Evolutionary conservation across 352 stramenopile species (phyloP).

Genomic region (Globisporangium lucens): DNA sequence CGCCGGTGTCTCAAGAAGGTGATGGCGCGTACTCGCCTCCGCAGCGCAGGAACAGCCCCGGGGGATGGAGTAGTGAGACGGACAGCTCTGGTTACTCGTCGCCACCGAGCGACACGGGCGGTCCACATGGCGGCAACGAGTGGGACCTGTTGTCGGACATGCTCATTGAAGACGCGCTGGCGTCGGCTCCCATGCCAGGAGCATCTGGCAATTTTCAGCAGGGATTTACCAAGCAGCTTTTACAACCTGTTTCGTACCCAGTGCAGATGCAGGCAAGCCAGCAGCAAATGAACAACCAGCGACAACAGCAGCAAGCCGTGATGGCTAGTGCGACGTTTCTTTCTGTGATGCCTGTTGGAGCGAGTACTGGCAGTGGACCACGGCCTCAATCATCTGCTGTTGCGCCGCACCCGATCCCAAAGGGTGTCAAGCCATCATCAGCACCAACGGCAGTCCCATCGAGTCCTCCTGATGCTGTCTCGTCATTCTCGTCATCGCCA

Average conservation of each 20-base stretch:
- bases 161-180: slow-evolving; percentile 45
- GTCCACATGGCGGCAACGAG: slow-evolving; percentile 22
- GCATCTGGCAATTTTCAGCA: neutral
- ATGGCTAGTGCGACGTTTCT: neutral
- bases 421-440: neutral
- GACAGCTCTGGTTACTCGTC: slow-evolving; percentile 33
- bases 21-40: neutral
- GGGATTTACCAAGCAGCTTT: neutral
- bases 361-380: neutral
- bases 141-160: slow-evolving; percentile 65
- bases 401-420: neutral
- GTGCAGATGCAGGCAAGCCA: neutral
- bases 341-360: neutral
- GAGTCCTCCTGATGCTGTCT: neutral
- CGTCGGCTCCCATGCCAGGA: neutral
- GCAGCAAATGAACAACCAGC: slow-evolving; percentile 6
- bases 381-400: neutral
- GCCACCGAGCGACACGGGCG: slow-evolving; percentile 26
- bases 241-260: neutral
- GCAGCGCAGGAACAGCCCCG: slow-evolving; percentile 11
- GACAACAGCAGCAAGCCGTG: neutral
- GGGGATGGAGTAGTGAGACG: slow-evolving; percentile 26
- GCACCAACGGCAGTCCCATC: neutral
- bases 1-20: neutral
- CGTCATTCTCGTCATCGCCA: neutral